A percentile compares a stretch with the other conserved stretches of the same genome.
phyloP scores from a whole-genome alignment of 2,329 filamentous ascomycete species.

The Colletotrichum melonis region DNA sequence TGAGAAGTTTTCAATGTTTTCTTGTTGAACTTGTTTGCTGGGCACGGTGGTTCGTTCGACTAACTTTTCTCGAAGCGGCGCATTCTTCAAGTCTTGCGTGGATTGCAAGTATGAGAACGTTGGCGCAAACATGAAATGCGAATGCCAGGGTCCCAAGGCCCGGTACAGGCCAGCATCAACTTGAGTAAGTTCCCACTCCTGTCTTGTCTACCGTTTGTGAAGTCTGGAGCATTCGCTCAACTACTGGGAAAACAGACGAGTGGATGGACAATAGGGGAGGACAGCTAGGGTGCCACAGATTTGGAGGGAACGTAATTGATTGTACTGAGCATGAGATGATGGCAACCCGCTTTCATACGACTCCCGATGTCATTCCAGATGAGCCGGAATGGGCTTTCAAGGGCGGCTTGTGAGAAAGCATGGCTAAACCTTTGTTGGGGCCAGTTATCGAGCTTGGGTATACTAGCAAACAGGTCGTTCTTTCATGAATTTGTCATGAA shows the following conservation, averaged over 20 bases:
- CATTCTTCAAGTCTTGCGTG: background rate
- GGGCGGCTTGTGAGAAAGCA: background rate
- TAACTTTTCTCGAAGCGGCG: background rate
- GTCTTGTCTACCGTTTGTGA: no score
- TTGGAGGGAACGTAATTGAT: background rate
- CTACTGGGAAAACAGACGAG: background rate
- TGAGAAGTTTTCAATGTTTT: background rate
- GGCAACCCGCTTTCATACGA: background rate
- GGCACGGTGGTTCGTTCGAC: background rate
- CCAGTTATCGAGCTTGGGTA: background rate
- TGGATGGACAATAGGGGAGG: background rate
- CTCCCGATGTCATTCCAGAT: background rate
- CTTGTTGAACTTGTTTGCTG: background rate
- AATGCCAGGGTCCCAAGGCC: background rate
- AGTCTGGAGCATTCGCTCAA: background rate
- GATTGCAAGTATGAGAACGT: background rate
- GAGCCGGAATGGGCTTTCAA: background rate
- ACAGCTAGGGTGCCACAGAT: background rate
- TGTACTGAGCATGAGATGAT: background rate
- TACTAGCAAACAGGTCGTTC: background rate
- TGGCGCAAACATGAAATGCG: background rate
- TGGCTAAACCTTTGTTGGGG: background rate
- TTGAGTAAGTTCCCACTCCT: background rate
- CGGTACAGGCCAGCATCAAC: background rate
- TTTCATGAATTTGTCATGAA: background rate